phyloP scores from a whole-genome alignment of 2,329 filamentous ascomycete genomes.

The Fusarium gaditjirri region DNA sequence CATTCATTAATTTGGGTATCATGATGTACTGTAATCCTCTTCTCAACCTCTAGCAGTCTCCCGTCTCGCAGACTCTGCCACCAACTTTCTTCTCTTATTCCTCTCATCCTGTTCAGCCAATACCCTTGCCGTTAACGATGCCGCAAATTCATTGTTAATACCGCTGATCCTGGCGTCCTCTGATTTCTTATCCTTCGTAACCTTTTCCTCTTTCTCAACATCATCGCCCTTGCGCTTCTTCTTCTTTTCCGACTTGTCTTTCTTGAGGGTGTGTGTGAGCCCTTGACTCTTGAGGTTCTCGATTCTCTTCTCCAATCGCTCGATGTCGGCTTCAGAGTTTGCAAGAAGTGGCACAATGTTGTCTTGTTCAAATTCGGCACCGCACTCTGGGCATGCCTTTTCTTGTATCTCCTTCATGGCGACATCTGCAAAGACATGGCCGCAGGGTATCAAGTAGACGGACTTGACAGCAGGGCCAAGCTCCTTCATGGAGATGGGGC shows the following conservation, averaged over 20 bases:
- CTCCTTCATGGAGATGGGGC: slow-evolving; percentile 87
- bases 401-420: slow-evolving; percentile 84
- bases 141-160: slow-evolving; percentile 90
- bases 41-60: slow-evolving; percentile 32
- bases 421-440: slow-evolving; percentile 90
- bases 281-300: slow-evolving; percentile 77
- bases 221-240: slow-evolving; percentile 72
- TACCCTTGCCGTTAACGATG: slow-evolving; percentile 85
- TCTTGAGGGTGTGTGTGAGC: slow-evolving; percentile 89
- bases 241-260: slow-evolving; percentile 72
- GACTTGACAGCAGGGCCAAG: slow-evolving; percentile 82
- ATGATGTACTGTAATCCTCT: slow-evolving; percentile 7
- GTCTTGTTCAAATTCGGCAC: slow-evolving; percentile 74
- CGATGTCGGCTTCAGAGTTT: slow-evolving; percentile 74
- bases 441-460: slow-evolving; percentile 93
- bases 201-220: slow-evolving; percentile 52
- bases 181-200: slow-evolving; percentile 60
- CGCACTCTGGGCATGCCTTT: slow-evolving; percentile 75
- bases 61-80: slow-evolving; percentile 33
- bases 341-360: slow-evolving; percentile 89
- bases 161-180: slow-evolving; percentile 58
- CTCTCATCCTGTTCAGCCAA: slow-evolving; percentile 85
- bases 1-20: slow-evolving; percentile 35
- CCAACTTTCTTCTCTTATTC: slow-evolving; percentile 81
- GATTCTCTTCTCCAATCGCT: slow-evolving; percentile 71